These are phyloP conservation scores for Solanum medicagineum DNA, from an alignment of 257 asterid genomes.

Conservation along the genomic window DNA sequence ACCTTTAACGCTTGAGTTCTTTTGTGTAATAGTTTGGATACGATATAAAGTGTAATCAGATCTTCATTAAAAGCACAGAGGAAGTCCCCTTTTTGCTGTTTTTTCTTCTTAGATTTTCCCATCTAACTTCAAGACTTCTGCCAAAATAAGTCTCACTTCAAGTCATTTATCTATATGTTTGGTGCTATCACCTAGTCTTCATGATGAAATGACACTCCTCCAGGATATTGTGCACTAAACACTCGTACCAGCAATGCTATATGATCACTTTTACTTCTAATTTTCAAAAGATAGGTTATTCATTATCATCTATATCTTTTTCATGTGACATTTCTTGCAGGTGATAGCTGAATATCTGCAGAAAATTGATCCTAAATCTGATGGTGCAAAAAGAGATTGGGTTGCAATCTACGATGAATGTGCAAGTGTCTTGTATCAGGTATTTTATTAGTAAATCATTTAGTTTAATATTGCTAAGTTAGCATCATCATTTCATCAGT, in stretches of 20 bases:
- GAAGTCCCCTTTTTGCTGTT: not conserved
- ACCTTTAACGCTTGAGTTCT: not conserved
- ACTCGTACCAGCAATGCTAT: not conserved
- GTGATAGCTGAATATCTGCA: constrained; percentile 97
- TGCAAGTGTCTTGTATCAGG: constrained; percentile 88
- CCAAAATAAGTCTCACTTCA: not conserved
- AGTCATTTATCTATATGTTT: not conserved
- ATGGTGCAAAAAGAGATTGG: constrained; percentile 99
- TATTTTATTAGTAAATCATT: constrained; percentile 1
- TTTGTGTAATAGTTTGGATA: not conserved
- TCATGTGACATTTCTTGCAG: constrained; percentile 24
- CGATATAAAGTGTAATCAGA: not conserved
- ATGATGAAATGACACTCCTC: not conserved
- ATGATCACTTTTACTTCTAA: not conserved
- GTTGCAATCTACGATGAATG: constrained; percentile 97
- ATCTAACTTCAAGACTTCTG: not conserved
- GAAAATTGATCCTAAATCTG: constrained; percentile 95
- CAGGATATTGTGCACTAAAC: not conserved
- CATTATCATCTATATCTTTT: not conserved
- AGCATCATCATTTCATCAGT: not conserved
- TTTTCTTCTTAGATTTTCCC: not conserved
- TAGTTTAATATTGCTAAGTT: not conserved
- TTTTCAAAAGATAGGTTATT: not conserved
- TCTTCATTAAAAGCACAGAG: not conserved
- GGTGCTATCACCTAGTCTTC: not conserved